These are phyloP conservation scores for Tylopilus plumbeoviolaceoides DNA, from an alignment of 768 basidiomycete species.

Conservation along the genomic window DNA sequence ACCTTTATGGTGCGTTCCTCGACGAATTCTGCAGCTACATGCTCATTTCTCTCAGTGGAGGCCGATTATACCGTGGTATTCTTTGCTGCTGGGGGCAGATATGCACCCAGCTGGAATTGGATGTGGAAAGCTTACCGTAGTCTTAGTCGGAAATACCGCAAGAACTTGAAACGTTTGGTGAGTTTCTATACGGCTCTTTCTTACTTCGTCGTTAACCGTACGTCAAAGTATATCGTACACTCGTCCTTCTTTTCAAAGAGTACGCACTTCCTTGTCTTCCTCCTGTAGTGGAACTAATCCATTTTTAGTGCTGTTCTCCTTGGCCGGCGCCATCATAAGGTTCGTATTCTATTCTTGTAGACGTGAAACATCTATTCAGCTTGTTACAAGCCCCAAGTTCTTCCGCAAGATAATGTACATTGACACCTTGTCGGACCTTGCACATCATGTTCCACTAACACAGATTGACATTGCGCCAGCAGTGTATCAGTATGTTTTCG, in stretches of 20 bases:
- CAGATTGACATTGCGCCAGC: conserved; percentile 84
- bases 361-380: neutral
- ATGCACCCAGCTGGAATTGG: conserved; percentile 85
- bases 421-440: conserved; percentile 73
- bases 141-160: conserved; percentile 77
- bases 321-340: conserved; percentile 87
- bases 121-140: conserved; percentile 88
- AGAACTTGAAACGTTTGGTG: conserved; percentile 82
- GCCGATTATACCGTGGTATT: conserved; percentile 87
- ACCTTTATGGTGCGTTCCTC: conserved; percentile 63
- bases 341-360: conserved; percentile 23
- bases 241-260: conserved; percentile 88
- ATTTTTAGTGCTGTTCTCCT: conserved; percentile 74
- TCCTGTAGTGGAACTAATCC: conserved; percentile 6
- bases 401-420: conserved; percentile 81
- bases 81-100: conserved; percentile 72
- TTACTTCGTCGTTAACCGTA: conserved; percentile 6
- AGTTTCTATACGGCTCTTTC: conserved; percentile 20
- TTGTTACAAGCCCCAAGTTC: conserved; percentile 73
- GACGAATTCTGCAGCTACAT: neutral
- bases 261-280: conserved; percentile 30
- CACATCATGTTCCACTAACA: conserved; percentile 72
- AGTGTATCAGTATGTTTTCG: conserved; percentile 66
- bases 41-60: conserved; percentile 53
- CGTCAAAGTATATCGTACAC: conserved; percentile 77